phyloP scores from a whole-genome alignment of 176 grass and related monocot genomes.

The Zea mays region DNA sequence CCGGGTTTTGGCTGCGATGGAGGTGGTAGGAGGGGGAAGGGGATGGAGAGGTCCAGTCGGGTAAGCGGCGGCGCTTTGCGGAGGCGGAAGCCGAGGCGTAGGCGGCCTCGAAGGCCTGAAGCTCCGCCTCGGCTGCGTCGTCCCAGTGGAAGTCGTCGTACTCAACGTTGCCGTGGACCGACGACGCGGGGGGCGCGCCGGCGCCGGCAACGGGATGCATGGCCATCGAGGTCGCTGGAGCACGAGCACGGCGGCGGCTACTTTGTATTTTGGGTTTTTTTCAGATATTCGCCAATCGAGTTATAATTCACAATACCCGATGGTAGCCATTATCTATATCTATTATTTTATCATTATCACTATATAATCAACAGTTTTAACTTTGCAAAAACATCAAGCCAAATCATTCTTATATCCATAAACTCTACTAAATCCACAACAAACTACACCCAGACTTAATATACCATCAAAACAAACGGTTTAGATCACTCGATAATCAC shows the following conservation, averaged over 20 bases:
- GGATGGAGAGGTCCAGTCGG: slow-evolving; percentile 44
- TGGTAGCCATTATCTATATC: too few species aligned
- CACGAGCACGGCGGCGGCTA: not conserved
- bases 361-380: too few species aligned
- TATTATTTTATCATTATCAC: too few species aligned
- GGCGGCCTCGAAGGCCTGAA: slow-evolving; percentile 78
- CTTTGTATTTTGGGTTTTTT: not conserved
- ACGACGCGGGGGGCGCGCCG: not conserved
- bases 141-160: slow-evolving; percentile 79
- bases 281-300: too few species aligned
- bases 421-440: too few species aligned
- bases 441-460: too few species aligned
- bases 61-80: slow-evolving; percentile 60
- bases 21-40: not conserved
- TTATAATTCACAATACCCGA: too few species aligned
- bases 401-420: too few species aligned
- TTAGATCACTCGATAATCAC: too few species aligned
- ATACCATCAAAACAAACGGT: too few species aligned
- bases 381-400: too few species aligned
- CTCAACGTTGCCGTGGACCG: not conserved
- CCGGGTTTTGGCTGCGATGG: not conserved
- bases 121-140: slow-evolving; percentile 66
- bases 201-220: slow-evolving; percentile 22
- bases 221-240: slow-evolving; percentile 12
- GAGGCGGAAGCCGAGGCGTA: slow-evolving; percentile 50